Percentiles rank a stretch among this genome's conserved stretches.
These are phyloP conservation scores for Cordyceps cicadae DNA, from an alignment of 2,329 filamentous ascomycete genomes.

Conservation along the genomic window DNA sequence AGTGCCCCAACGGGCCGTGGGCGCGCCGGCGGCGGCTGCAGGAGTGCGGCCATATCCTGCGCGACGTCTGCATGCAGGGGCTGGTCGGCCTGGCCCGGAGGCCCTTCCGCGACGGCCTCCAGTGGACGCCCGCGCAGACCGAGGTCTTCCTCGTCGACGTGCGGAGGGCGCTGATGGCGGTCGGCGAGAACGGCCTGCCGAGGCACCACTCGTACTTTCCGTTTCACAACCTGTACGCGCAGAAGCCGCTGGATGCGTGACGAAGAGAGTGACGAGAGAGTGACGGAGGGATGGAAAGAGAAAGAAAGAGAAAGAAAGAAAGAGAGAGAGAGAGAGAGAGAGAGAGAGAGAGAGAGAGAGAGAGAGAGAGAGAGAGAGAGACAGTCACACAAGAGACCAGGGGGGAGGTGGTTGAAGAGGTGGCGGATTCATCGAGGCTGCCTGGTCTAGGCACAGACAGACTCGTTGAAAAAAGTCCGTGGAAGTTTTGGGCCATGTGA, in stretches of 20 bases:
- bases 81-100: constrained; percentile 30
- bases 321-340: too few species aligned
- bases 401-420: neutral
- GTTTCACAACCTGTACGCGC: constrained; percentile 30
- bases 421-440: neutral
- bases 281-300: too few species aligned
- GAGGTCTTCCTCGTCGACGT: constrained; percentile 37
- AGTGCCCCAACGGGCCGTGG: constrained; percentile 43
- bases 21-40: constrained; percentile 33
- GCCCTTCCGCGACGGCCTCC: constrained; percentile 31
- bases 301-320: too few species aligned
- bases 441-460: neutral
- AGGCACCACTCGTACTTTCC: constrained; percentile 32
- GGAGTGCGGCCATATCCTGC: constrained; percentile 37
- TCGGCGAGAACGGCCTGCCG: constrained; percentile 24
- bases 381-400: too few species aligned
- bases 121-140: constrained; percentile 33
- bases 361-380: too few species aligned
- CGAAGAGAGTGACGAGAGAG: too few species aligned
- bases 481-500: neutral
- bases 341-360: too few species aligned
- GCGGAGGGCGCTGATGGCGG: constrained; percentile 29
- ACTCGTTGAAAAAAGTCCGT: neutral
- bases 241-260: constrained; percentile 25
- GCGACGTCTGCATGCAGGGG: constrained; percentile 34